Evolutionary conservation across 176 grass and related monocot genomes (phyloP).

Genomic region (Carex kokanica): DNA sequence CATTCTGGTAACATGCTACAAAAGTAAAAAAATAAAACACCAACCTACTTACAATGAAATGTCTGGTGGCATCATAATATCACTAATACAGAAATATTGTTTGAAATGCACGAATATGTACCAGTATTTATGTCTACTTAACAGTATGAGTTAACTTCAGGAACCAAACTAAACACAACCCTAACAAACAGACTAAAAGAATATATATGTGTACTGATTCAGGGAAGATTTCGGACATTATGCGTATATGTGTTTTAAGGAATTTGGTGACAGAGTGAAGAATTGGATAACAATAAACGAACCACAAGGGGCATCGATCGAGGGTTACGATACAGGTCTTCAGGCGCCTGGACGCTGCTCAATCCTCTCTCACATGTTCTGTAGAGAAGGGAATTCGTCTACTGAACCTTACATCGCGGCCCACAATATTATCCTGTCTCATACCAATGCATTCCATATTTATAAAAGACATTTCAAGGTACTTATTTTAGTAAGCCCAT

Average conservation of each 20-base stretch:
- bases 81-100: not conserved
- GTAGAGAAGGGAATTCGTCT: conserved; percentile 68
- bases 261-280: conserved; percentile 94
- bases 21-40: not conserved
- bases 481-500: not conserved
- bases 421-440: conserved; percentile 76
- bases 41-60: not conserved
- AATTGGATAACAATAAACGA: conserved; percentile 93
- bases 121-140: not conserved
- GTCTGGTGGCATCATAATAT: not conserved
- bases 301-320: conserved; percentile 64
- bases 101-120: not conserved
- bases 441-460: conserved; percentile 61
- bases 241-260: conserved; percentile 74
- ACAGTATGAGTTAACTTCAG: not conserved
- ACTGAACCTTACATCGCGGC: conserved; percentile 84
- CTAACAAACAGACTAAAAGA: not conserved
- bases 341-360: conserved; percentile 90
- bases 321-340: conserved; percentile 79
- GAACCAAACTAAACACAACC: not conserved
- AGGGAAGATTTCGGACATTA: conserved; percentile 84
- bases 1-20: not conserved
- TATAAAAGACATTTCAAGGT: conserved; percentile 82
- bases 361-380: conserved; percentile 71
- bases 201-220: conserved; percentile 2